Evolutionary conservation across 768 basidiomycete species (phyloP), one percentile per base, ranked within the genome.

Genomic region (Xerocomellus dryophilus): DNA sequence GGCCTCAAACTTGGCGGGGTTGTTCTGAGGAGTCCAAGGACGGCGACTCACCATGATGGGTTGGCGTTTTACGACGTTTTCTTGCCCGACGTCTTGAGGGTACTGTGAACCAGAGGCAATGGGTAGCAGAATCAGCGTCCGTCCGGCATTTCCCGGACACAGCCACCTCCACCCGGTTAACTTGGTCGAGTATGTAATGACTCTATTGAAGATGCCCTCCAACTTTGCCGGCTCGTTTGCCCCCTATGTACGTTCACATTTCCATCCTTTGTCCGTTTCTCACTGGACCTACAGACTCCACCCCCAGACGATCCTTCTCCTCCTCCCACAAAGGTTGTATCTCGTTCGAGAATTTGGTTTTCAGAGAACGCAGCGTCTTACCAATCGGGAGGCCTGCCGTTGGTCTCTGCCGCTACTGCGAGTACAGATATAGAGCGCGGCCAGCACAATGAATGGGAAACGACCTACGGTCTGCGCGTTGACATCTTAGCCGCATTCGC

Each of bases 331-430:
- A 63, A 60, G 25, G 46, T 60, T 27, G n/a, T 42, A n/a, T 52
- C 70, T 66, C 65, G 54, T 50, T 67, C 27, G 53, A 66, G 77
- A 51, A 74, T 81, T 17, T 86, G 85, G 83, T 83, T 84, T 51
- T 77, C 80, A 17, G 57, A 70, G 44, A 69, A 63, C 50, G 67
- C 72, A 46, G 66, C 72, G 8, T 85, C 87, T 4, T 90, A 89
- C 60, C 88, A 89, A 69, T 84, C 84, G 12, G 88, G 88, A 14
- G 85, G 78, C 12, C 73, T 82, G 31, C 82, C 85, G 7, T 77
- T 44, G 15, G 76, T 76, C 14, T 78, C 79, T 14, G 64, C 73
- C 10, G 54, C 72, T 3, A 71, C 74, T 5, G 73, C 76, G n/a
- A 61, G 61, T 3, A 71, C 65, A 20, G 67, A 73, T 7, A 61